Evolutionary conservation across 2,329 filamentous ascomycete genomes (phyloP), one percentile per base, ranked within the genome.

Genomic region (Microascus cirrosus): DNA sequence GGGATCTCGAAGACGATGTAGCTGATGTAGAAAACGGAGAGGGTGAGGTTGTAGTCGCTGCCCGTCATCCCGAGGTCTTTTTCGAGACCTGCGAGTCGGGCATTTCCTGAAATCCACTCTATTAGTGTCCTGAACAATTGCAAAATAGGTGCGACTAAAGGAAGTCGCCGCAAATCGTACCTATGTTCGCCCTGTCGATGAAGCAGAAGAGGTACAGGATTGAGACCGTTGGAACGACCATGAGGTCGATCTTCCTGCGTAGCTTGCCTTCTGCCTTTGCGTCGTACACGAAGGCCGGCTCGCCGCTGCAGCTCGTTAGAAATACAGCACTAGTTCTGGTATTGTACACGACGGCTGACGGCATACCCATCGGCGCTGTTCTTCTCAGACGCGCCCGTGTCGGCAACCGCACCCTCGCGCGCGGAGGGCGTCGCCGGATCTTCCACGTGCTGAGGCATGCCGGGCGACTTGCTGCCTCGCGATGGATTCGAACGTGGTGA

Each of bases 1-100:
- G 85, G 84, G 25, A 87, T 84, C 63, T 86, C 79, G 61, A 84
- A 84, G 34, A 86, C 28, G 59, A 87, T 85, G 66, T 86, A 87
- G 1, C 77, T 78, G 63, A 87, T 74, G 65, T 84, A 87, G 65
- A 86, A 87, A 54, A 81, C 65, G 4, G 81, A 82, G 1, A 87
- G 73, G 0, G 85, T 73, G 15, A 70, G 67, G 59, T 87, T 6
- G 71, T 85, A 86, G 61, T 85, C 82, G 61, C 83, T 80, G 24
- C 77, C 77, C 8, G 63, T 67, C 42, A 87, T 67, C 0, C 71
- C 62, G 4, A 86, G 73, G 50, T 85, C 82, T 32, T 73, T 73
- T 57, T 82, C 77, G 7, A 86, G 69, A 0, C 81, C 81, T 2
- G 81, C 82, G 13, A 86, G 68, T 60, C 75, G 77, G 2, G 82